phyloP scores from a whole-genome alignment of 148 eudicot genomes.

The Fagopyrum homotropicum region DNA sequence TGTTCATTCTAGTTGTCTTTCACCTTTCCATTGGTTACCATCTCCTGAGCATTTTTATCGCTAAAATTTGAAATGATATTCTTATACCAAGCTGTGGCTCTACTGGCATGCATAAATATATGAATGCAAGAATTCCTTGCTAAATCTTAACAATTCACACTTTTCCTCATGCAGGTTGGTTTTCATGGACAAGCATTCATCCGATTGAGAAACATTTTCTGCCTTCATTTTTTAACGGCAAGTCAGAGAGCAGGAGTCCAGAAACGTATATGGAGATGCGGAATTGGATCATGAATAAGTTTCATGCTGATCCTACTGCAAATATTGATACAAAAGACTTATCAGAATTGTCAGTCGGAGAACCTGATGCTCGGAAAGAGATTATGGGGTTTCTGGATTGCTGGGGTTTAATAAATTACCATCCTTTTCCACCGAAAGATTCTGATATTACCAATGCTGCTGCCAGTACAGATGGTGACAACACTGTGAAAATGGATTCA shows the following conservation, averaged over 20 bases:
- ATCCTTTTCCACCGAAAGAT: constrained; percentile 54
- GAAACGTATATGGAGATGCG: constrained; percentile 76
- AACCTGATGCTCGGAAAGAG: constrained; percentile 69
- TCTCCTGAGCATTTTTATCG: not conserved
- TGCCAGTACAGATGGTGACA: constrained; percentile 32
- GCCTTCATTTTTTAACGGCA: constrained; percentile 77
- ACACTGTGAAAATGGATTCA: constrained; percentile 33
- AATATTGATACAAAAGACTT: constrained; percentile 64
- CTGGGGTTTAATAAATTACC: constrained; percentile 98
- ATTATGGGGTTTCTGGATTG: constrained; percentile 88
- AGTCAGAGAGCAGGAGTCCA: constrained; percentile 63
- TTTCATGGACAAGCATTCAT: constrained; percentile 80
- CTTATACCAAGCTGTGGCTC: not conserved
- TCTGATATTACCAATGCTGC: constrained; percentile 20
- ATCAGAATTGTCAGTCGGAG: constrained; percentile 64
- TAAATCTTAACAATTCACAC: not conserved
- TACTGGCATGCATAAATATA: not conserved
- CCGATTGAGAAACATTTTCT: constrained; percentile 64
- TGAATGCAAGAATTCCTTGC: not conserved
- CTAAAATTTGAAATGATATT: not conserved
- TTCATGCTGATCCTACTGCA: constrained; percentile 59
- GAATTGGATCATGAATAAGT: constrained; percentile 81
- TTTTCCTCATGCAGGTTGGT: constrained; percentile 64
- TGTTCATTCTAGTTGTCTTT: not conserved
- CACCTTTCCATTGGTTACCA: not conserved